Evolutionary conservation across 2,329 filamentous ascomycete genomes (phyloP).

Genomic region (Aspergillus hiratsukae): DNA sequence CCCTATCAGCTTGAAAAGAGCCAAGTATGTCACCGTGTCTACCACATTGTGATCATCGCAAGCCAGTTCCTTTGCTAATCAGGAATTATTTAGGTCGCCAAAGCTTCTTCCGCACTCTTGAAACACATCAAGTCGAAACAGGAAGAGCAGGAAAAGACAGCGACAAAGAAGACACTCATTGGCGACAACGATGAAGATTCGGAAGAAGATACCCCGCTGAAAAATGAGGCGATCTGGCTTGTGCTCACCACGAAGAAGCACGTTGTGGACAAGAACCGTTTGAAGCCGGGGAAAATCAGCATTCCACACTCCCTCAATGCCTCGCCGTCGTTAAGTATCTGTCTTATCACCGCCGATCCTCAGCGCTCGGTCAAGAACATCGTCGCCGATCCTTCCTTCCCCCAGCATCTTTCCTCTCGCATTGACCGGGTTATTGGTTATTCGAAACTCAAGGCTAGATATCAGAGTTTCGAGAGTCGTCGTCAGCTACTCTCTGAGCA

Average conservation of each 20-base stretch:
- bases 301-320: constrained; percentile 73
- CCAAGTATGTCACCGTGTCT: constrained; percentile 34
- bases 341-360: constrained; percentile 76
- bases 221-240: constrained; percentile 56
- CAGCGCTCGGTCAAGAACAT: constrained; percentile 90
- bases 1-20: constrained; percentile 47
- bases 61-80: constrained; percentile 4
- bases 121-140: constrained; percentile 52
- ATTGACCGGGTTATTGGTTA: constrained; percentile 76
- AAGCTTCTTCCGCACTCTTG: constrained; percentile 57
- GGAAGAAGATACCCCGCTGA: constrained; percentile 39
- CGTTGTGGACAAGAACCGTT: constrained; percentile 65
- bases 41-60: background rate
- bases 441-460: constrained; percentile 82
- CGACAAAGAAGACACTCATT: constrained; percentile 53
- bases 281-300: constrained; percentile 79
- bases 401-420: constrained; percentile 59
- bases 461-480: constrained; percentile 80
- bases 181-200: constrained; percentile 42
- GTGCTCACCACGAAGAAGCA: constrained; percentile 62
- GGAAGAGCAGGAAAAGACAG: constrained; percentile 44
- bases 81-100: constrained; percentile 46
- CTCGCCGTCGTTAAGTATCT: constrained; percentile 65
- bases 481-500: constrained; percentile 80
- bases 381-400: constrained; percentile 68